A percentile compares a stretch with the other conserved stretches of the same genome.
phyloP scores from a whole-genome alignment of 2,329 filamentous ascomycete species.

The Diplodia corticola region DNA sequence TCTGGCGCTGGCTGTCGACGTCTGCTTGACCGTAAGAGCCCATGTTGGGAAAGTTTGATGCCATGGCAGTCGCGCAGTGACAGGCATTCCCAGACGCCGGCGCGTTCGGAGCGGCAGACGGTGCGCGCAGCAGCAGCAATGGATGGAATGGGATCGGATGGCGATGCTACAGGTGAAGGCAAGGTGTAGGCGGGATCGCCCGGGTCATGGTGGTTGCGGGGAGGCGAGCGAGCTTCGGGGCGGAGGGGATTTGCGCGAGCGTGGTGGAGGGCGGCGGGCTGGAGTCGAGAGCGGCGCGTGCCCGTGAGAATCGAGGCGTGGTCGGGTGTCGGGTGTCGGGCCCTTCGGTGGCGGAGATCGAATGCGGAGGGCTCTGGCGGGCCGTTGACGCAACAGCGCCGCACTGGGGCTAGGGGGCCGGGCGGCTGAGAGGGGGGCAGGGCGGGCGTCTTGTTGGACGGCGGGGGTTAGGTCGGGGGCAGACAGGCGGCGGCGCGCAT shows the following conservation, averaged over 20 bases:
- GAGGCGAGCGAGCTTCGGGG: neutral
- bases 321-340: no score
- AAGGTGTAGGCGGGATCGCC: neutral
- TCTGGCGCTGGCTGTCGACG: slow-evolving; percentile 24
- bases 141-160: neutral
- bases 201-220: slow-evolving; percentile 16
- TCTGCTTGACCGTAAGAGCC: slow-evolving; percentile 27
- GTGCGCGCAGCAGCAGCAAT: neutral
- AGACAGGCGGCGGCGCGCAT: neutral
- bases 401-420: neutral
- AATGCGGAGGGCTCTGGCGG: slow-evolving; percentile 14
- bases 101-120: neutral
- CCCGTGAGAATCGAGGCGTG: neutral
- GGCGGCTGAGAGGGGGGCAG: neutral
- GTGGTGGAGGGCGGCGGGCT: neutral
- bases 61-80: slow-evolving; percentile 28
- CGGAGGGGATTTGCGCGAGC: neutral
- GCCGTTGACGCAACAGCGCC: slow-evolving; percentile 22
- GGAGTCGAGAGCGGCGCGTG: neutral
- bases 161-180: neutral
- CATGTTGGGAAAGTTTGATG: slow-evolving; percentile 31
- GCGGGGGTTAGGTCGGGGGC: neutral
- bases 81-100: slow-evolving; percentile 6
- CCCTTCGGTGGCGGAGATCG: slow-evolving; percentile 3
- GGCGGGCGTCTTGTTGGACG: neutral